Evolutionary conservation across 1,284 basidiomycete genomes (phyloP).

Genomic region (Heterobasidion irregulare): DNA sequence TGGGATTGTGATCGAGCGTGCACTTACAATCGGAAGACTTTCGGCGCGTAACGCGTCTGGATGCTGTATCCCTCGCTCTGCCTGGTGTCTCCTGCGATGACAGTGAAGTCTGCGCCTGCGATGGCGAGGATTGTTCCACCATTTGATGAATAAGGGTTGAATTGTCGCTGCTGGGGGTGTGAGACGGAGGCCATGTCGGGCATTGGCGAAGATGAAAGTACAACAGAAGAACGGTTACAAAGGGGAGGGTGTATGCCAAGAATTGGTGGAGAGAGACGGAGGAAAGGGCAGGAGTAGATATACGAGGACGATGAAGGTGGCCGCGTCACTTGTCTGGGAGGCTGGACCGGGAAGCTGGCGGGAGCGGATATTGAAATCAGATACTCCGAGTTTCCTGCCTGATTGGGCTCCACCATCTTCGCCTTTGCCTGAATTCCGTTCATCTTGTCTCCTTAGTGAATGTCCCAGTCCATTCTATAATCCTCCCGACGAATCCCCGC

Average conservation of each 20-base stretch:
- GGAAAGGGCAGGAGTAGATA: background rate
- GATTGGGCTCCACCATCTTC: background rate
- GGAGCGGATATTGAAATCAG: slow-evolving; percentile 5
- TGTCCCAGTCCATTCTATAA: background rate
- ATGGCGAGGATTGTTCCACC: slow-evolving; percentile 94
- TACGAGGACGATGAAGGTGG: slow-evolving; percentile 7
- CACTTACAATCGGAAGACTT: slow-evolving; percentile 76
- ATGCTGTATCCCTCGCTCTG: slow-evolving; percentile 93
- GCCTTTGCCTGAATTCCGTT: background rate
- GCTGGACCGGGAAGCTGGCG: background rate
- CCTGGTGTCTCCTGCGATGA: slow-evolving; percentile 91
- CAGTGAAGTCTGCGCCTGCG: slow-evolving; percentile 84
- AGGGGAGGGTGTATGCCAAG: background rate
- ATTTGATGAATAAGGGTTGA: slow-evolving; percentile 87
- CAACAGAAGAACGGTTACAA: slow-evolving; percentile 1
- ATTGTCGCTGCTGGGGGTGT: slow-evolving; percentile 52
- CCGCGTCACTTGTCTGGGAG: slow-evolving; percentile 9
- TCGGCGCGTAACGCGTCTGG: slow-evolving; percentile 93
- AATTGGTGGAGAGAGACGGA: background rate
- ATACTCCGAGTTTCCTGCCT: slow-evolving; percentile 3
- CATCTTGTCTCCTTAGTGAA: background rate
- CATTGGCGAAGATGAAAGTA: background rate
- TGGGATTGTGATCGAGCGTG: slow-evolving; percentile 2
- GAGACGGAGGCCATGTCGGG: slow-evolving; percentile 26
- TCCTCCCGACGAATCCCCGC: background rate